Evolutionary conservation across 2,329 filamentous ascomycete genomes (phyloP).

Genomic region (Cladorrhinum sp.): DNA sequence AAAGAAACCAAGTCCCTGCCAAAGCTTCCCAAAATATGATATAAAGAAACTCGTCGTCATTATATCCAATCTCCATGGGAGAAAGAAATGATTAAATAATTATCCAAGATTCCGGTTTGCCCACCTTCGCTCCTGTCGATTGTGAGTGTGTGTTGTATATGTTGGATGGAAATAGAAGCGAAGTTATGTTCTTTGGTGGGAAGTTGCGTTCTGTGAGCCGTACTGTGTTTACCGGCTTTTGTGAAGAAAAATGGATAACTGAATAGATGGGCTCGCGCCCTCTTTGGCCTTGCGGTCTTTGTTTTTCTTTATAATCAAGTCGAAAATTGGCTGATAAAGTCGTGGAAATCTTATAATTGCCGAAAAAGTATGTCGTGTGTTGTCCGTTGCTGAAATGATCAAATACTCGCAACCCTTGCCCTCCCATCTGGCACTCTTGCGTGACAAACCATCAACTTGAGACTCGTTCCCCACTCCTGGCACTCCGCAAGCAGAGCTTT

Average conservation of each 20-base stretch:
- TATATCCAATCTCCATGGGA: neutral
- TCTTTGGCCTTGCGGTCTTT: slow-evolving; percentile 11
- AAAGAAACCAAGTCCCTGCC: neutral
- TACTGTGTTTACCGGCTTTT: slow-evolving; percentile 21
- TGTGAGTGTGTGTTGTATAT: neutral
- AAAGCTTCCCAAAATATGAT: neutral
- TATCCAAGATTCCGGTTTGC: neutral
- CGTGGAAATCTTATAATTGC: neutral
- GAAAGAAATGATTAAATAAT: slow-evolving; percentile 10
- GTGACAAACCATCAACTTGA: slow-evolving; percentile 88
- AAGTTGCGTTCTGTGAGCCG: slow-evolving; percentile 2
- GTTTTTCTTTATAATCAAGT: slow-evolving; percentile 2
- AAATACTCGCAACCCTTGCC: slow-evolving; percentile 47
- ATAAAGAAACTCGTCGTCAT: neutral
- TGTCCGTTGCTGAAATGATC: slow-evolving; percentile 28
- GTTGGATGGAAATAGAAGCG: slow-evolving; percentile 4
- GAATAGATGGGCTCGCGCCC: slow-evolving; percentile 9
- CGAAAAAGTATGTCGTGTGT: neutral
- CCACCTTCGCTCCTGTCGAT: slow-evolving; percentile 22
- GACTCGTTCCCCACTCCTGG: slow-evolving; percentile 78
- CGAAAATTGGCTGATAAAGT: neutral
- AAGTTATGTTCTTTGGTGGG: neutral
- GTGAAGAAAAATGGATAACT: neutral
- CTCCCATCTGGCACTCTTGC: slow-evolving; percentile 71
- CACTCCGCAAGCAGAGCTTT: slow-evolving; percentile 75